Evolutionary conservation across 2,329 filamentous ascomycete genomes (phyloP).

Genomic region (Hypoxylon sp.): DNA sequence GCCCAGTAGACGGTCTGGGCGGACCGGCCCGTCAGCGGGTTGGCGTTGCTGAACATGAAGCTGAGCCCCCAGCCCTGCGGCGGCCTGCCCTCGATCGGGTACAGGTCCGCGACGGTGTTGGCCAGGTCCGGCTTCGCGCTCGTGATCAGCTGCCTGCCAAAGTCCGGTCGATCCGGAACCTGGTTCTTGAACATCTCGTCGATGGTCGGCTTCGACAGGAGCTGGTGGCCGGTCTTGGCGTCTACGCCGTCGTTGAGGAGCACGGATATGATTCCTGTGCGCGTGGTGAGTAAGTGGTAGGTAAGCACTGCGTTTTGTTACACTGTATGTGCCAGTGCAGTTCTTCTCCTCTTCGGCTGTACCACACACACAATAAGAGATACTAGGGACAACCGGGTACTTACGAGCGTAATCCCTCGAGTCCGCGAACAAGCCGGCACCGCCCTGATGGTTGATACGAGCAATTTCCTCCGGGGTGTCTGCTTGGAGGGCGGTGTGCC

Average conservation of each 20-base stretch:
- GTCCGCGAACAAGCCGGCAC: conserved; percentile 67
- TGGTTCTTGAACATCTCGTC: conserved; percentile 73
- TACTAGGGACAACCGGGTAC: too few relatives aligned
- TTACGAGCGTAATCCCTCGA: conserved; percentile 68
- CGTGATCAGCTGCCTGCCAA: conserved; percentile 55
- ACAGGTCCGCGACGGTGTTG: conserved; percentile 60
- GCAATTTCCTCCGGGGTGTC: conserved; percentile 54
- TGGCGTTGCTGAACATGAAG: conserved; percentile 60
- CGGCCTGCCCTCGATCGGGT: conserved; percentile 52
- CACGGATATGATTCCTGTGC: conserved; percentile 64
- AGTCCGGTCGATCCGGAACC: conserved; percentile 63
- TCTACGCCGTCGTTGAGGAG: conserved; percentile 71
- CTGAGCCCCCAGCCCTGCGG: conserved; percentile 72
- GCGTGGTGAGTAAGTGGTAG: neutral
- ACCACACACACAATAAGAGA: too few relatives aligned
- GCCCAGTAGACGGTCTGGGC: conserved; percentile 63
- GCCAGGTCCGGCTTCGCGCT: conserved; percentile 59
- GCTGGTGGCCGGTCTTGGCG: conserved; percentile 60
- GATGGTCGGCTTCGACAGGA: conserved; percentile 66
- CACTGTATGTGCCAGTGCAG: too few relatives aligned
- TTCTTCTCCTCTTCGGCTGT: too few relatives aligned
- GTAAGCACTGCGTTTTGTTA: too few relatives aligned
- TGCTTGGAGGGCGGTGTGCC: conserved; percentile 55
- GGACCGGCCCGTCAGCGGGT: conserved; percentile 61
- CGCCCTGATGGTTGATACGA: conserved; percentile 64